A percentile compares a stretch with the other conserved stretches of the same genome.
phyloP scores from a whole-genome alignment of 768 basidiomycete species.

The Pisolithus marmoratus region DNA sequence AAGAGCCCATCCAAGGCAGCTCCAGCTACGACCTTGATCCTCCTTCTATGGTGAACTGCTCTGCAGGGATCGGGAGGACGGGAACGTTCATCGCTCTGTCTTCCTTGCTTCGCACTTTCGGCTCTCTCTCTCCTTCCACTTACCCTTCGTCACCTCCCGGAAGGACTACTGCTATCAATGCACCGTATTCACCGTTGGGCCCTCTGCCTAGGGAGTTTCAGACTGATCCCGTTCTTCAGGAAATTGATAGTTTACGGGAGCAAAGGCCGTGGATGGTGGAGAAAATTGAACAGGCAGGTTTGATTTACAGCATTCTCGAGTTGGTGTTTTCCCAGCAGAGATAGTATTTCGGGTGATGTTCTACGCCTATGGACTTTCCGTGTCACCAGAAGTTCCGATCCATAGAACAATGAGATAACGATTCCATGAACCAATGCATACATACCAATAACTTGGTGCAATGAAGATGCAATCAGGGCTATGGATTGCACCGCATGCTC shows the following conservation, averaged over 20 bases:
- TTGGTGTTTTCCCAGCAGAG: conserved; percentile 14
- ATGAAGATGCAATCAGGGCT: too few species aligned
- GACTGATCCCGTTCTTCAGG: conserved; percentile 58
- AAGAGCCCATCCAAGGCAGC: conserved; percentile 28
- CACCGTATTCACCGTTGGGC: conserved; percentile 53
- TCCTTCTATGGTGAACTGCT: conserved; percentile 80
- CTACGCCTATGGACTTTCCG: too few species aligned
- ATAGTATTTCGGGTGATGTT: conserved; percentile 2
- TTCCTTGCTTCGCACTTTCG: conserved; percentile 65
- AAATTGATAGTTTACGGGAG: conserved; percentile 75
- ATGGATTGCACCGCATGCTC: too few species aligned
- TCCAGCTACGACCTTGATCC: conserved; percentile 48
- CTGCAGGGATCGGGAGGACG: conserved; percentile 83
- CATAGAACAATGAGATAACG: too few species aligned
- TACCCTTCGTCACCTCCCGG: conserved; percentile 18
- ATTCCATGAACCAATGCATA: too few species aligned
- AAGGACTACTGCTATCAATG: conserved; percentile 16
- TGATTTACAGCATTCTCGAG: conserved; percentile 59
- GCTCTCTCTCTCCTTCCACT: conserved; percentile 32
- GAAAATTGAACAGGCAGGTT: conserved; percentile 52
- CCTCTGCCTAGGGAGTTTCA: conserved; percentile 42
- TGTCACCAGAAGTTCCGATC: too few species aligned
- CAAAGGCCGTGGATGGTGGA: conserved; percentile 83
- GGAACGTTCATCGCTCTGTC: conserved; percentile 80
- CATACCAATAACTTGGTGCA: too few species aligned